phyloP scores from a whole-genome alignment of 202 grass and related monocot species.

The Musa balbisiana region DNA sequence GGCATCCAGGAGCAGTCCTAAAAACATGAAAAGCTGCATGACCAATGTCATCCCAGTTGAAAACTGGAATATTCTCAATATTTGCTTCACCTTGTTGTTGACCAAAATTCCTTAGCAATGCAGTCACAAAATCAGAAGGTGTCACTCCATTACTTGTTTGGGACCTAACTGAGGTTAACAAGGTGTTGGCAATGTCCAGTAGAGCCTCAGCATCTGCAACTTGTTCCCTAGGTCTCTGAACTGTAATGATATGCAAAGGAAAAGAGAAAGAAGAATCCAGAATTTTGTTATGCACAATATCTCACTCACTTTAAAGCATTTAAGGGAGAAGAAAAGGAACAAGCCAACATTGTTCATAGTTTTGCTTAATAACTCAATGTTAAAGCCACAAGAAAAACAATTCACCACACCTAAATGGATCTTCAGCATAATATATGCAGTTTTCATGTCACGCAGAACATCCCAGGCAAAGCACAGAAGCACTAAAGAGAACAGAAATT shows the following conservation, averaged over 20 bases:
- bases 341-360: too few species aligned
- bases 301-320: too few species aligned
- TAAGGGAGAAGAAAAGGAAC: too few species aligned
- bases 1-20: constrained; percentile 53
- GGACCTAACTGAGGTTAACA: constrained; percentile 76
- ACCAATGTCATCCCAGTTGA: constrained; percentile 60
- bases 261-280: too few species aligned
- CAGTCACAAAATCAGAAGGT: constrained; percentile 74
- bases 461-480: too few species aligned
- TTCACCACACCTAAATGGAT: too few species aligned
- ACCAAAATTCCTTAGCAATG: constrained; percentile 64
- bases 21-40: constrained; percentile 48
- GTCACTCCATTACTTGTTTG: constrained; percentile 78
- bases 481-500: too few species aligned
- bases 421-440: too few species aligned
- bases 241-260: constrained; percentile 30
- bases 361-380: too few species aligned
- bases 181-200: constrained; percentile 65
- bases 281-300: neutral
- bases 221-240: constrained; percentile 90
- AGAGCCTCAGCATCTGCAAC: constrained; percentile 88
- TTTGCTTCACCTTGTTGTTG: constrained; percentile 33
- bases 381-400: too few species aligned
- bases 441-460: too few species aligned
- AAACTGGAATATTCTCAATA: constrained; percentile 27